Evolutionary conservation across 306 rosid genomes (phyloP).

Genomic region (Dryas octopetala): DNA sequence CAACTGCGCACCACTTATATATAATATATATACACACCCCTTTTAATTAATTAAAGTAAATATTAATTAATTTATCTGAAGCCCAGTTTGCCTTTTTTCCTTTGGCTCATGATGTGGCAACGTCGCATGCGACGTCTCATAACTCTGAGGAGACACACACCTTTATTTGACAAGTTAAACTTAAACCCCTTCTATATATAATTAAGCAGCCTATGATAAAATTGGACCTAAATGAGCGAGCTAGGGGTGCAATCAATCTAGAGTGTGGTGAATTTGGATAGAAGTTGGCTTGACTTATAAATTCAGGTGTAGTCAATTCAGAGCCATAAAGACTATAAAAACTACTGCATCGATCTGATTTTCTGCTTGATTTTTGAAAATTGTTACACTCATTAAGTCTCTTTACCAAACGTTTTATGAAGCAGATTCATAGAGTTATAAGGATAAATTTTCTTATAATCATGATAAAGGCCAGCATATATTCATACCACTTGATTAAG

Average conservation of each 20-base stretch:
- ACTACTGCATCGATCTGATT: no score
- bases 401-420: no score
- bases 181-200: background rate
- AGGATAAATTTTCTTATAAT: no score
- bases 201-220: background rate
- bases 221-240: background rate
- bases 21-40: no score
- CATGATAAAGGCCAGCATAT: no score
- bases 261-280: background rate
- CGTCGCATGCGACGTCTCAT: constrained; percentile 66
- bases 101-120: constrained; percentile 56
- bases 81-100: constrained; percentile 31
- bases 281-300: background rate
- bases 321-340: no score
- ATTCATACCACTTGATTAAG: no score
- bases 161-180: constrained; percentile 18
- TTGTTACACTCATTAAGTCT: no score
- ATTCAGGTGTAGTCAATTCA: background rate
- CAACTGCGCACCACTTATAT: constrained; percentile 49
- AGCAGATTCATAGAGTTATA: no score
- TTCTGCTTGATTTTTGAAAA: no score
- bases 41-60: constrained; percentile 33
- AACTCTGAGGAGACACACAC: constrained; percentile 21
- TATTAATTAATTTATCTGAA: constrained; percentile 32
- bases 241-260: background rate